These are phyloP conservation scores for Penicillium desertorum DNA, from an alignment of 495 filamentous ascomycete species.

Conservation along the genomic window DNA sequence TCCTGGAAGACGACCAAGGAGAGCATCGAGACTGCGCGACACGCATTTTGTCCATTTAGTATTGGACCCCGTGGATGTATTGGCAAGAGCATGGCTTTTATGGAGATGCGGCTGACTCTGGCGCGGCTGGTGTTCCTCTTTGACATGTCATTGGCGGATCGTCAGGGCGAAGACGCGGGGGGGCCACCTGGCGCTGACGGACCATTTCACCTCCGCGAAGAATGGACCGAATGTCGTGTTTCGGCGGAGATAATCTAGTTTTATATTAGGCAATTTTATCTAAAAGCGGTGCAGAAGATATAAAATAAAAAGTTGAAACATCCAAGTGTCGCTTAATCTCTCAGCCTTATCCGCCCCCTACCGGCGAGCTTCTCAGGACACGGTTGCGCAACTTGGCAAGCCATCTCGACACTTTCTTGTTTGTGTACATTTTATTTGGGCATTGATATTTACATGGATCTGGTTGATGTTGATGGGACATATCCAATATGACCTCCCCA, in stretches of 20 bases:
- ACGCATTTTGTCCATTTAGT: constrained; percentile 57
- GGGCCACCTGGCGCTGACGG: constrained; percentile 46
- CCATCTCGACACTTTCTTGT: background rate
- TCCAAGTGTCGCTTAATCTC: constrained; percentile 13
- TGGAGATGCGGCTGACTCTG: constrained; percentile 53
- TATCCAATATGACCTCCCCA: constrained; percentile 42
- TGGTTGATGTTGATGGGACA: background rate
- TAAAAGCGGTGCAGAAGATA: background rate
- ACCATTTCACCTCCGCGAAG: constrained; percentile 51
- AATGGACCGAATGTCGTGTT: constrained; percentile 47
- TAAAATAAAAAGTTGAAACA: background rate
- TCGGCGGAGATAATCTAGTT: constrained; percentile 8
- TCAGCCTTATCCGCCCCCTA: constrained; percentile 7
- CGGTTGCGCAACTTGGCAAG: constrained; percentile 35
- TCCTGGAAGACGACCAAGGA: constrained; percentile 39
- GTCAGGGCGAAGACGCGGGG: constrained; percentile 38
- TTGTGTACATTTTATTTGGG: background rate
- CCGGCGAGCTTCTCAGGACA: constrained; percentile 23
- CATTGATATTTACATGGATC: constrained; percentile 1
- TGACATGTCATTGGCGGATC: constrained; percentile 45
- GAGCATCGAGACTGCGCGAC: constrained; percentile 40
- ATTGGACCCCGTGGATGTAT: constrained; percentile 58
- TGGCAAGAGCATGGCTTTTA: constrained; percentile 57
- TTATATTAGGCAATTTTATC: background rate
- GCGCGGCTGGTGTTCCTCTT: constrained; percentile 51